phyloP scores from a whole-genome alignment of 768 basidiomycete species.

The Calocybe gangraenosa region DNA sequence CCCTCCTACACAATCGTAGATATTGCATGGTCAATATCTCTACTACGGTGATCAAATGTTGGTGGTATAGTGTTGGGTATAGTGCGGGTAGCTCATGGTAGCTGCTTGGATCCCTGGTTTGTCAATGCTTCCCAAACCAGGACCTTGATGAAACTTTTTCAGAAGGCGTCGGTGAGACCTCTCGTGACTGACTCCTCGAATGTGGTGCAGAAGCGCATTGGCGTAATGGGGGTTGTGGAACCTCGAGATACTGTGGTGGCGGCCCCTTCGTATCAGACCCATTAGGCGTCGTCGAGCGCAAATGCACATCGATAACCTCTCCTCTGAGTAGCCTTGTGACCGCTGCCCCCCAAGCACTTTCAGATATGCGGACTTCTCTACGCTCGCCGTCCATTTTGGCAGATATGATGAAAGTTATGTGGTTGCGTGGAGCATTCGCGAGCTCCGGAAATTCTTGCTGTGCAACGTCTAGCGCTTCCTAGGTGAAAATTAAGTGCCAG shows the following conservation, averaged over 20 bases:
- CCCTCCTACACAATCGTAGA: too few species aligned
- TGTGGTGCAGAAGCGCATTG: slow-evolving; percentile 23
- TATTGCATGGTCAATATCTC: too few species aligned
- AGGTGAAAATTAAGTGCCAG: neutral
- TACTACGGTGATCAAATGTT: too few species aligned
- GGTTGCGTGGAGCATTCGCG: slow-evolving; percentile 28
- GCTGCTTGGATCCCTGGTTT: too few species aligned
- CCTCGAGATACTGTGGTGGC: slow-evolving; percentile 44
- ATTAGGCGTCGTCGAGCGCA: slow-evolving; percentile 28
- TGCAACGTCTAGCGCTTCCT: slow-evolving; percentile 50
- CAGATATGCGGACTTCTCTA: slow-evolving; percentile 45
- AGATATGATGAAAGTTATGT: slow-evolving; percentile 40
- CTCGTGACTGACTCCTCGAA: slow-evolving; percentile 17
- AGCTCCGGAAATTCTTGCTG: slow-evolving; percentile 47
- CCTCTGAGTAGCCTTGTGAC: slow-evolving; percentile 36
- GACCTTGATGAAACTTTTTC: slow-evolving; percentile 9
- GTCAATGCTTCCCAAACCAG: slow-evolving; percentile 17
- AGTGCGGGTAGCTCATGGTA: too few species aligned
- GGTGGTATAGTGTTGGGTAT: too few species aligned
- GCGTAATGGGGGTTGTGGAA: slow-evolving; percentile 18
- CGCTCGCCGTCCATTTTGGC: slow-evolving; percentile 27
- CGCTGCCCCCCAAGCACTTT: slow-evolving; percentile 44
- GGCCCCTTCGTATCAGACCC: slow-evolving; percentile 24
- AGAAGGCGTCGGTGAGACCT: slow-evolving; percentile 18
- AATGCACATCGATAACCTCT: slow-evolving; percentile 43